Conservation (phyloP, 345 rosid species). For the Arabis hirsuta region DNA sequence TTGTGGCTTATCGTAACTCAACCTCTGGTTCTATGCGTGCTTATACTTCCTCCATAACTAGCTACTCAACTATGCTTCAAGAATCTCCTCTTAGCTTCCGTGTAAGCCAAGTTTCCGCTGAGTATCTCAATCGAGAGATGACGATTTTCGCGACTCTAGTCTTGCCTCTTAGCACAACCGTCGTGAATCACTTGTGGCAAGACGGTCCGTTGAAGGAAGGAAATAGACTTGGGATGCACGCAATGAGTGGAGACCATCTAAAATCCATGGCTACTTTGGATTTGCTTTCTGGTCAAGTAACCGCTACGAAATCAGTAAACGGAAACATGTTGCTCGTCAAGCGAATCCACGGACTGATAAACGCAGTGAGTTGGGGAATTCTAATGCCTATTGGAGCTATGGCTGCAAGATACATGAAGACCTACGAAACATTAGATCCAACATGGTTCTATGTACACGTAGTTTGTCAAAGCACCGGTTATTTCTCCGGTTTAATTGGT, state of each 20-base stretch:
- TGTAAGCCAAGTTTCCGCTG: conserved; percentile 48
- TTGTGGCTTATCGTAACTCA: conserved; percentile 55
- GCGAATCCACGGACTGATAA: conserved; percentile 72
- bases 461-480: conserved; percentile 65
- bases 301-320: conserved; percentile 3
- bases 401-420: conserved; percentile 70
- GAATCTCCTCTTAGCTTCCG: conserved; percentile 48
- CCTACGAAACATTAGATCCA: conserved; percentile 66
- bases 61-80: conserved; percentile 35
- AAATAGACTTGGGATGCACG: conserved; percentile 29
- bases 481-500: conserved; percentile 50
- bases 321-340: conserved; percentile 44
- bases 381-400: conserved; percentile 77
- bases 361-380: conserved; percentile 79
- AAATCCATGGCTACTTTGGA: conserved; percentile 41
- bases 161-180: conserved; percentile 35
- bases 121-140: conserved; percentile 44
- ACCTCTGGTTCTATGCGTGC: conserved; percentile 41
- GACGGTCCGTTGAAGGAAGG: conserved; percentile 33
- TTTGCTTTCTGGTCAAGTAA: conserved; percentile 36
- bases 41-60: conserved; percentile 46
- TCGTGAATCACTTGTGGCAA: conserved; percentile 68
- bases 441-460: conserved; percentile 79
- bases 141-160: conserved; percentile 59
- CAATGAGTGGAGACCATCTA: conserved; percentile 24